Evolutionary conservation across 164 flowering plant genomes (phyloP), one percentile per base, ranked within the genome.

Genomic region (Berberis vulgaris): DNA sequence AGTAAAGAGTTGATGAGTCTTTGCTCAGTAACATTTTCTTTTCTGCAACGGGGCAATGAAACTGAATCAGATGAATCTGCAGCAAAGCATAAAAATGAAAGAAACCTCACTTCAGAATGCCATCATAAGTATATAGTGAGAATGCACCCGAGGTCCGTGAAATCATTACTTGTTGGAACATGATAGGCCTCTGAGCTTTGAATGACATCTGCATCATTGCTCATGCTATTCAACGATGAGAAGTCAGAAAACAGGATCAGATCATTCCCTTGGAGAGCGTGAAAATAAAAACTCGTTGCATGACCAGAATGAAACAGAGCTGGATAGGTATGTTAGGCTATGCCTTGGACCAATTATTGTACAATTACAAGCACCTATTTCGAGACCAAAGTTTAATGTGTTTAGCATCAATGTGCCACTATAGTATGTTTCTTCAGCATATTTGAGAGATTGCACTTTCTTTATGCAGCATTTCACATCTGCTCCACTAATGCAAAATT

Each of bases 311-410:
- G 85, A 82, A 53, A 80, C 67, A 53, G 96, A 94, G 77, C 81
- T 77, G 59, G 90, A 83, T 54, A 94, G 61, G 71, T 49, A 80
- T n/a, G 76, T 65, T 54, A 85, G 54, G 54, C 70, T 83, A 71
- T 77, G 71, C 54, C 78, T 73, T 60, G 93, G 89, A 65, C 80
- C 59, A 59, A 49, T 69, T 56, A 94, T 74, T 2, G 62, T 76
- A 97, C 99, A 94, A 76, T 91, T 94, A 73, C 81, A 91, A 43
- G 91, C 7, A 57, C 99, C 99, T 61, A 91, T 80, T 62, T 87
- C 99, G 54, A 87, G 76, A 70, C 97, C 99, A 62, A 97, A 89
- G 77, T 96, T 86, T 72, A 84, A 79, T 71, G 96, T 85, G 68
- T 83, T 81, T 44, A 94, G 65, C 26, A 78, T 57, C 68, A 91